Conservation (phyloP, 2,329 filamentous ascomycete species). For the Hortaea sp. region DNA sequence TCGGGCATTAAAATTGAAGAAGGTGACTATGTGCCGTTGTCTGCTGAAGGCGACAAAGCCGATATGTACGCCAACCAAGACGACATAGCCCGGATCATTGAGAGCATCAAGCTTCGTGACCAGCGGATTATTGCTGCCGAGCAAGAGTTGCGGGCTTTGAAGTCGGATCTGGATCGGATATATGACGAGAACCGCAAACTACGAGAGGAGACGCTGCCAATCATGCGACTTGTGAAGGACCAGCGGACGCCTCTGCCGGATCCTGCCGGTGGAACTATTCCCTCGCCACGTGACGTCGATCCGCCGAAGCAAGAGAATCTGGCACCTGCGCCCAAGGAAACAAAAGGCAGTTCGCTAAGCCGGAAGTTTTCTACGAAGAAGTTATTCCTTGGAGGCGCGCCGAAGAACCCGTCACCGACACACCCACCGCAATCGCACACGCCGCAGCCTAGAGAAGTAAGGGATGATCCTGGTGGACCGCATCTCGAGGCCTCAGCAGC, state of each 20-base stretch:
- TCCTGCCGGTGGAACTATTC: slow-evolving; percentile 24
- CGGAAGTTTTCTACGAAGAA: slow-evolving; percentile 45
- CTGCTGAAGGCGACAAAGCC: slow-evolving; percentile 77
- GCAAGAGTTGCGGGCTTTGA: slow-evolving; percentile 69
- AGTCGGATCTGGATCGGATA: slow-evolving; percentile 37
- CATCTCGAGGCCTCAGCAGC: slow-evolving; percentile 41
- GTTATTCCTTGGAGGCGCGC: slow-evolving; percentile 38
- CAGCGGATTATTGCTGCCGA: slow-evolving; percentile 80
- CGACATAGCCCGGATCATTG: slow-evolving; percentile 83
- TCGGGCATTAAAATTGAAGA: slow-evolving; percentile 85
- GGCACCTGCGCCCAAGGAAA: slow-evolving; percentile 16
- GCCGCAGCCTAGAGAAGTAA: slow-evolving; percentile 21
- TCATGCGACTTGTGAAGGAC: slow-evolving; percentile 85
- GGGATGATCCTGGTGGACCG: slow-evolving; percentile 19
- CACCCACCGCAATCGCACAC: slow-evolving; percentile 27
- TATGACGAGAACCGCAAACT: slow-evolving; percentile 78
- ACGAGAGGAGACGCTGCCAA: slow-evolving; percentile 82
- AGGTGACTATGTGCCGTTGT: slow-evolving; percentile 86
- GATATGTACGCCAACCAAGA: slow-evolving; percentile 84
- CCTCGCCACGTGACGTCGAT: slow-evolving; percentile 24
- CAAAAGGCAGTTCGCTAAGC: slow-evolving; percentile 37
- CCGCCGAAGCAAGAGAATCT: slow-evolving; percentile 17
- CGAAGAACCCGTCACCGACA: slow-evolving; percentile 43
- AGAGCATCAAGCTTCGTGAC: slow-evolving; percentile 80
- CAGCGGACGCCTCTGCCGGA: slow-evolving; percentile 75